Base-by-base conservation (phyloP, 805 yeast species). In the Yueomyces sinensis region DNA sequence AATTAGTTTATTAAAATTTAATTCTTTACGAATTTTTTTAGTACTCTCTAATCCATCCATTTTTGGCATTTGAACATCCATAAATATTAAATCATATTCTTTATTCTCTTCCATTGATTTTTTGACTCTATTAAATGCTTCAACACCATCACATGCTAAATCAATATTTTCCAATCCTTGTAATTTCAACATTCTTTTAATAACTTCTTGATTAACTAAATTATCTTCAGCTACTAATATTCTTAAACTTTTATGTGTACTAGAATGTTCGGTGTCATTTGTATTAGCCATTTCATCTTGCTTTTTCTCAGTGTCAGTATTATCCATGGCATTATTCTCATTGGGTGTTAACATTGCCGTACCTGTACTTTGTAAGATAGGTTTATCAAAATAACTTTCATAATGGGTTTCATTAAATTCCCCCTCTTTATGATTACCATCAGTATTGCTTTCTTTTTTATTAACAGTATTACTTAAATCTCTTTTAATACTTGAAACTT, bases 61-160 rank as follows among this genome's bases (percentile, higher is more conserved):
- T 47, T 74, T 76, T 4, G 97, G 97, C 97, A 87, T 89, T 58
- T 89, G 96, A 33, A 89, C 93, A 57, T 89, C 98, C 98, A 89
- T 89, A 51, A 89, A 82, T 2, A 91, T 73, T 35, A 91, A 59
- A 52, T 84, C 91, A 53, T 66, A 86, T n/a, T n/a, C n/a, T n/a
- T 52, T 48, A 9, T 60, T 61, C 2, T 56, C 48, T 2, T 55
- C 65, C 17, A 60, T 46, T 2, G 75, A 60, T 22, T 63, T 65
- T 40, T 70, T 65, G 3, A 83, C 75, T 34, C 68, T 61, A 9
- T 74, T 76, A 29, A 87, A 72, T 0, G 96, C 96, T 40, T 87
- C 95, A 24, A 73, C 73, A 16, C 98, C 98, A 57, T 91, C 94
- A n/a, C n/a, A n/a, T n/a, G n/a, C n/a, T 43, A 80, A 74, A 0